Conservation (phyloP, 176 grass and related monocot species). For the Bothriochloa decipiens region DNA sequence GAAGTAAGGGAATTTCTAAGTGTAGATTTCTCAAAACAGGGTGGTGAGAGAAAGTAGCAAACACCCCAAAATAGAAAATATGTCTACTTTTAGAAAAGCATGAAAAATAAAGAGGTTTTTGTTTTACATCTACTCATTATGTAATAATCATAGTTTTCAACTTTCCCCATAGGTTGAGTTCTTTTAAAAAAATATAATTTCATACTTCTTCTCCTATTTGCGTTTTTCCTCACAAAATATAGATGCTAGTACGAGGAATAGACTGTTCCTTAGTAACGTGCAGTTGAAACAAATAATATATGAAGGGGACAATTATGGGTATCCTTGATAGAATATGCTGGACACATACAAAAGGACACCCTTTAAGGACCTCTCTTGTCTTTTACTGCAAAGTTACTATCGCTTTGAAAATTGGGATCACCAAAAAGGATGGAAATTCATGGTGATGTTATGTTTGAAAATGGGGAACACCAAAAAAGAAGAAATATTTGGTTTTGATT, state of each 20-base stretch:
- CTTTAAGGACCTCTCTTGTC: not conserved
- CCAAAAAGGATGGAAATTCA: not conserved
- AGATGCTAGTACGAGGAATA: no score
- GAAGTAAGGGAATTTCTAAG: not conserved
- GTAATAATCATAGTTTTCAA: not conserved
- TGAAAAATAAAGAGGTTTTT: not conserved
- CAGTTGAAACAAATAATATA: not conserved
- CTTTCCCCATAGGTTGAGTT: no score
- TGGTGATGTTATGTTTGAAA: not conserved
- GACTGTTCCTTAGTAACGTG: no score
- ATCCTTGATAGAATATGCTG: not conserved
- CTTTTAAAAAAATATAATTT: no score
- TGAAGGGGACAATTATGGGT: not conserved
- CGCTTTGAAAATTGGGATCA: not conserved
- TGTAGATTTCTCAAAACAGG: not conserved
- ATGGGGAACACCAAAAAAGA: no score
- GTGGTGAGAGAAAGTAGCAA: not conserved
- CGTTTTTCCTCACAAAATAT: no score
- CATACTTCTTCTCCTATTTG: no score
- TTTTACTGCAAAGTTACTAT: not conserved
- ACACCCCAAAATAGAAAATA: not conserved
- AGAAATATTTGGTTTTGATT: no score
- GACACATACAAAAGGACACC: no score
- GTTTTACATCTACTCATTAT: not conserved
- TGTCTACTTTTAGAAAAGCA: no score